Evolutionary conservation across 306 rosid genomes (phyloP).

Genomic region (Astragalus membranaceus): DNA sequence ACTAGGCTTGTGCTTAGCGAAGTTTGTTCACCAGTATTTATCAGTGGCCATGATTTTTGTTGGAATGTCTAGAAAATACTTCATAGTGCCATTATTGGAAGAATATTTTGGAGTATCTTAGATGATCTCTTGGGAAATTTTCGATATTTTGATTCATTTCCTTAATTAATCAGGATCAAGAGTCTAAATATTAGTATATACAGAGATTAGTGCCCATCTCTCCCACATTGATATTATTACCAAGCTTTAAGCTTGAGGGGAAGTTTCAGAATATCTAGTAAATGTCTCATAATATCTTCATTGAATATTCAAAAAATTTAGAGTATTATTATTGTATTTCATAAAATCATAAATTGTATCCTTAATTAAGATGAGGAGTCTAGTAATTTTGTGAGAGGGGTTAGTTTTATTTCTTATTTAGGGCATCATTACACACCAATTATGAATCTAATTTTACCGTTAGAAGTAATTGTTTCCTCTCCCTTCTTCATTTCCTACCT

Average conservation of each 20-base stretch:
- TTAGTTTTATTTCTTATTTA: not conserved
- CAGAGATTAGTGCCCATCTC: not conserved
- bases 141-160: not conserved
- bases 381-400: not conserved
- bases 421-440: not conserved
- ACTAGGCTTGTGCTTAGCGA: not conserved
- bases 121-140: not conserved
- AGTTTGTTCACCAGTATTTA: slow-evolving; percentile 18
- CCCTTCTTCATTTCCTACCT: not conserved
- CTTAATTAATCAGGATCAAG: not conserved
- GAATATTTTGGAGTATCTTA: not conserved
- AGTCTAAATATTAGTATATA: not conserved
- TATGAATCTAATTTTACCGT: not conserved
- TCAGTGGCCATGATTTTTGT: slow-evolving; percentile 13
- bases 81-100: not conserved
- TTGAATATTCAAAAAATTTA: not conserved
- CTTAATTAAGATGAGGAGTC: not conserved
- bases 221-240: not conserved
- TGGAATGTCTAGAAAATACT: not conserved
- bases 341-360: not conserved
- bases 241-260: not conserved
- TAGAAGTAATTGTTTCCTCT: not conserved
- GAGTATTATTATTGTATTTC: not conserved
- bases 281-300: not conserved
- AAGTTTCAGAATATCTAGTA: not conserved